Conservation (phyloP, 1,284 basidiomycete genomes). For the Ustilago trichophora region DNA sequence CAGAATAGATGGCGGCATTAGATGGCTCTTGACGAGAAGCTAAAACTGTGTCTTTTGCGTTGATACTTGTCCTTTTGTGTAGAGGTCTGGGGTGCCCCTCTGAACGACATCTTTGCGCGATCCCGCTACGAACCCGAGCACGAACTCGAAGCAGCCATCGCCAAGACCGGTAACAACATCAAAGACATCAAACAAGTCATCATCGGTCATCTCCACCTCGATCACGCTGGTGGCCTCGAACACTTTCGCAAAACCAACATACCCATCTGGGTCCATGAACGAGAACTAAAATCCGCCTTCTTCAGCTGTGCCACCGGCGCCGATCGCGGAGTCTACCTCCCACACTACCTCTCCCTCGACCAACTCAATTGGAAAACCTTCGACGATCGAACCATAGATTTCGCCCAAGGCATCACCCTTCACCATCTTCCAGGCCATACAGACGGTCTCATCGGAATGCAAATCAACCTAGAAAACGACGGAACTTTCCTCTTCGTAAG, state of each 20-base stretch:
- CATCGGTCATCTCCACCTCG: constrained; percentile 56
- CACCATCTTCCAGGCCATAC: constrained; percentile 64
- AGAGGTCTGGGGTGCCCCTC: constrained; percentile 40
- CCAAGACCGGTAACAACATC: constrained; percentile 55
- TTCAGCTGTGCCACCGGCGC: constrained; percentile 56
- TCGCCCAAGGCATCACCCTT: constrained; percentile 56
- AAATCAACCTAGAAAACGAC: constrained; percentile 53
- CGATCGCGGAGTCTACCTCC: constrained; percentile 53
- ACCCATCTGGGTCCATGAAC: constrained; percentile 62
- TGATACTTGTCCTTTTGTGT: not conserved
- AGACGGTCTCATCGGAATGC: constrained; percentile 58
- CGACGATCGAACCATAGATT: constrained; percentile 53
- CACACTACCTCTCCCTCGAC: constrained; percentile 49
- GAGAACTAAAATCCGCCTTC: constrained; percentile 58
- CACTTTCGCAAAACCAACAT: constrained; percentile 51
- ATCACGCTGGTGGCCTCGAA: constrained; percentile 61
- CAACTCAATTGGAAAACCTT: constrained; percentile 62
- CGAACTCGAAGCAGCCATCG: constrained; percentile 62
- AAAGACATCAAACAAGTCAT: constrained; percentile 51
- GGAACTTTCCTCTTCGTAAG: constrained; percentile 55
- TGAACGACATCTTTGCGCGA: constrained; percentile 52
- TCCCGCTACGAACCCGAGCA: constrained; percentile 48
- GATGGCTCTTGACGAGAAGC: no score
- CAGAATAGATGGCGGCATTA: no score
- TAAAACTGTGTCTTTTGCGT: no score